Evolutionary conservation across 352 stramenopile genomes (phyloP).

Genomic region (Phytopythium helicoides): DNA sequence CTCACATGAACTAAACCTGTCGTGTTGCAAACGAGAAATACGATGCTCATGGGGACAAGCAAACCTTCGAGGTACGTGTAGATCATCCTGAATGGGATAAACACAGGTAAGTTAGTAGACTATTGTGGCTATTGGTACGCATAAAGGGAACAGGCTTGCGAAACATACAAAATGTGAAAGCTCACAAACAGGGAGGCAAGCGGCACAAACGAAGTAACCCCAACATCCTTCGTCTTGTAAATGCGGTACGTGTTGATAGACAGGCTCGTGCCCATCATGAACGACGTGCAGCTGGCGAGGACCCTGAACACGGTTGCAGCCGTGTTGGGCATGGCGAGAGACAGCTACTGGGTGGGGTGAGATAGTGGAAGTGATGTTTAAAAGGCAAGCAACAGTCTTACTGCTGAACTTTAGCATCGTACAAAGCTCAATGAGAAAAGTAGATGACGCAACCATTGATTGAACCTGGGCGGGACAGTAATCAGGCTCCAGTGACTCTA

Average conservation of each 20-base stretch:
- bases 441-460: no score
- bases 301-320: slow-evolving; percentile 21
- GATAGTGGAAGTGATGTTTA: no score
- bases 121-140: no score
- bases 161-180: slow-evolving; percentile 13
- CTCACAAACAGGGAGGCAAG: slow-evolving; percentile 15
- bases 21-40: slow-evolving; percentile 32
- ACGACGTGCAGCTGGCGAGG: slow-evolving; percentile 21
- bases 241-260: slow-evolving; percentile 11
- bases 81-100: slow-evolving; percentile 27
- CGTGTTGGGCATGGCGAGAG: not conserved
- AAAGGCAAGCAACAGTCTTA: no score
- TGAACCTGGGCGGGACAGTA: no score
- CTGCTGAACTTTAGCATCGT: no score
- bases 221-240: slow-evolving; percentile 13
- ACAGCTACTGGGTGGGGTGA: no score
- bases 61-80: slow-evolving; percentile 32
- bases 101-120: no score
- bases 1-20: slow-evolving; percentile 27
- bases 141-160: no score
- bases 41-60: slow-evolving; percentile 41
- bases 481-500: no score
- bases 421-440: no score
- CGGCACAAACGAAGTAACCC: slow-evolving; percentile 13
- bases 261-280: slow-evolving; percentile 15